Evolutionary conservation across 2,329 filamentous ascomycete genomes (phyloP).

Genomic region (Aspergillus sp.): DNA sequence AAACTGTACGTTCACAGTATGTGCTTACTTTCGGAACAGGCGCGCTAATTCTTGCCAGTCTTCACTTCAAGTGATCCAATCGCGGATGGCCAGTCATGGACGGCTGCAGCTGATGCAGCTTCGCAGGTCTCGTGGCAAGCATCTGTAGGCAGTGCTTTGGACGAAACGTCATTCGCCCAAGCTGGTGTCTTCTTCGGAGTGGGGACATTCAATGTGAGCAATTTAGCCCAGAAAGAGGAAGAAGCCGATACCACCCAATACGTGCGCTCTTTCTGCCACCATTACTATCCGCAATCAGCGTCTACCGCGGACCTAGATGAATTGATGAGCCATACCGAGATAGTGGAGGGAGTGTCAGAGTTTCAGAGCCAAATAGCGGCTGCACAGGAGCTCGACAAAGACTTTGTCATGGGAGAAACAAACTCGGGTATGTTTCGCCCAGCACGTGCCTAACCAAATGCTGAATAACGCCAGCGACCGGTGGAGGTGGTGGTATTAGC

Average conservation of each 20-base stretch:
- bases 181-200: slow-evolving; percentile 41
- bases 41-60: slow-evolving; percentile 16
- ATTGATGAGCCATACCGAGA: slow-evolving; percentile 50
- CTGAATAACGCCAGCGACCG: slow-evolving; percentile 29
- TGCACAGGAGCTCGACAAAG: slow-evolving; percentile 42
- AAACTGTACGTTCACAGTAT: slow-evolving; percentile 46
- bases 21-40: no score
- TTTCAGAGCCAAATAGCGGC: slow-evolving; percentile 48
- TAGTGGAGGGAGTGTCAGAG: slow-evolving; percentile 41
- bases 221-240: slow-evolving; percentile 41
- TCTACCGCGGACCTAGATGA: slow-evolving; percentile 42
- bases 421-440: slow-evolving; percentile 46
- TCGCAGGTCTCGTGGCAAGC: slow-evolving; percentile 39
- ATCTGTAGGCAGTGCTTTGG: slow-evolving; percentile 33
- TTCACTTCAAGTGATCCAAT: slow-evolving; percentile 29
- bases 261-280: slow-evolving; percentile 48
- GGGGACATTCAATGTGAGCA: slow-evolving; percentile 38
- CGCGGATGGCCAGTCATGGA: slow-evolving; percentile 30
- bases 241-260: slow-evolving; percentile 35
- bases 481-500: slow-evolving; percentile 44
- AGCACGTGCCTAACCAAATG: neutral
- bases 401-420: slow-evolving; percentile 54
- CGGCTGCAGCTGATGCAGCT: slow-evolving; percentile 34
- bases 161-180: slow-evolving; percentile 29
- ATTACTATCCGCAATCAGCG: slow-evolving; percentile 51